Conservation (phyloP, 2,329 filamentous ascomycete genomes). For the Didymella segeticola region DNA sequence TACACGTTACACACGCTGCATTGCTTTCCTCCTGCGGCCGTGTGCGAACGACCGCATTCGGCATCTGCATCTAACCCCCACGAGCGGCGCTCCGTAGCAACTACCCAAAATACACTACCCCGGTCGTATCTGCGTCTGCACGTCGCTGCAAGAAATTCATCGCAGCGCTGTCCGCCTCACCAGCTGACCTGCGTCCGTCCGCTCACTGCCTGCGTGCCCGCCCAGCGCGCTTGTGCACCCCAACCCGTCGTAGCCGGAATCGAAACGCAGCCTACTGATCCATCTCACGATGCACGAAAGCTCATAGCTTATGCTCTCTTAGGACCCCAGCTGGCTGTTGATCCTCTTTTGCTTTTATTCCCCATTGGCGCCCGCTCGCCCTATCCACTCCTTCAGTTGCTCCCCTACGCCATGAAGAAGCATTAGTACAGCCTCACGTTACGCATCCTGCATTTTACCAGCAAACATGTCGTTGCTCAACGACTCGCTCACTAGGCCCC, state of each 20-base stretch:
- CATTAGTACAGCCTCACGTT: constrained; percentile 25
- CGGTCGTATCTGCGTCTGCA: constrained; percentile 18
- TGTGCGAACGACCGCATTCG: constrained; percentile 26
- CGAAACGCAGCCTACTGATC: constrained; percentile 28
- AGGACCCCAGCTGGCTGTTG: constrained; percentile 38
- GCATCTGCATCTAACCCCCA: constrained; percentile 24
- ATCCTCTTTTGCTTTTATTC: constrained; percentile 36
- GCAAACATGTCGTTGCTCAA: constrained; percentile 37
- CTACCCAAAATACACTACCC: constrained; percentile 25
- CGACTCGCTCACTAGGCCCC: constrained; percentile 37
- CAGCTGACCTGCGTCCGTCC: constrained; percentile 33
- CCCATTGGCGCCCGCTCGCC: constrained; percentile 33
- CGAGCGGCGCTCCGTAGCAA: constrained; percentile 31
- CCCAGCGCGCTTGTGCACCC: constrained; percentile 42
- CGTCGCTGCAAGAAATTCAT: constrained; percentile 18
- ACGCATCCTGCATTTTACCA: constrained; percentile 16
- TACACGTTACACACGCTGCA: constrained; percentile 15
- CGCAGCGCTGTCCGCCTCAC: constrained; percentile 20
- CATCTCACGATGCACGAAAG: constrained; percentile 40
- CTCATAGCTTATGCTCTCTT: constrained; percentile 30
- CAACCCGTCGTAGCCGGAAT: constrained; percentile 29
- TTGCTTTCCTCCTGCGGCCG: constrained; percentile 7
- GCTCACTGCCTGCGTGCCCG: constrained; percentile 26
- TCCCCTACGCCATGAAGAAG: constrained; percentile 37
- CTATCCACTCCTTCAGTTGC: constrained; percentile 25